Evolutionary conservation across 139 green algal genomes (phyloP), one percentile per base, ranked within the genome.

Genomic region (Haematococcus sp.): DNA sequence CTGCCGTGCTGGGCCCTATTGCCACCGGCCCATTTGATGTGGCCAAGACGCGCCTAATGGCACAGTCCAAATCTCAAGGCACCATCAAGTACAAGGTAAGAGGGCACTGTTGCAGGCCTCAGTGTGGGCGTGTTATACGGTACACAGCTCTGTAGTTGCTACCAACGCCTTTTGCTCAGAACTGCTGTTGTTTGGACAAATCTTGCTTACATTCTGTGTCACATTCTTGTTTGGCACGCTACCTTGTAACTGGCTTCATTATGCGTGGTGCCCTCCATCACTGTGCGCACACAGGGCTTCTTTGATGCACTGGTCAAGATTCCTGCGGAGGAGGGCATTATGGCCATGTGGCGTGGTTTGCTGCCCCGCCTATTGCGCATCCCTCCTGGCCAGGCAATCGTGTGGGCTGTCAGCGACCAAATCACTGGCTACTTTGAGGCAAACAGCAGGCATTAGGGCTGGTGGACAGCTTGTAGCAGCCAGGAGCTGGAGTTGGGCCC

Each of bases 11-110:
- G 5, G 94, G 94, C 2, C 94, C 94, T 1, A 33, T 91, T 0
- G 85, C 88, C 0, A 98, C 94, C 2, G 92, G 93, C 15, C 94
- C 94, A 33, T 97, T 98, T 75, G 94, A 98, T 70, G 93, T 98
- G 32, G 86, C 92, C 63, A 98, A 98, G 83, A 97, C 92, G 58
- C 76, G 92, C 9, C 73, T 97, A 20, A 97, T 97, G 92, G 92
- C 92, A 3, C 92, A 97, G 76, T 67, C 76, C 73, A 93, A 91
- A 73, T 44, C 56, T 11, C 66, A 64, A 1, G 85, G 79, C 19
- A 74, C 72, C 3, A 64, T 81, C 3, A 83, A 88, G 68, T 98
- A 98, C 82, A 90, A 52, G 66, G 66, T 72, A 27, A 49, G 61
- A 7, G n/a, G n/a, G n/a, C n/a, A n/a, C n/a, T n/a, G n/a, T 19